Base-by-base conservation (phyloP, 2,329 filamentous ascomycete species). In the Tricladium varicosporioides region DNA sequence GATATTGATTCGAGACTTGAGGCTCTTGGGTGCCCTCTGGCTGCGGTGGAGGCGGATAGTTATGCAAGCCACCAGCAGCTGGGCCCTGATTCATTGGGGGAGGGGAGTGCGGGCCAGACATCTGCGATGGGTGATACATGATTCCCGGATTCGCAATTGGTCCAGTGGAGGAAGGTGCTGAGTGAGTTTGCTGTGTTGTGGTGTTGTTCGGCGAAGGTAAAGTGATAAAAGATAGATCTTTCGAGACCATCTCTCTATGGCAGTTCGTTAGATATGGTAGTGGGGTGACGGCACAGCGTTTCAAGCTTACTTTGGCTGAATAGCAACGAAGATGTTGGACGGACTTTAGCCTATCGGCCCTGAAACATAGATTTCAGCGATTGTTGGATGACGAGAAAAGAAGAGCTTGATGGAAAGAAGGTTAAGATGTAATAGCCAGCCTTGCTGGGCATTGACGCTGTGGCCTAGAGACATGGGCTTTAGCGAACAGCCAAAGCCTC, bases 221-320 rank as follows among this genome's bases (percentile, higher is more conserved):
- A 18, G 48, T 45, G 33, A 54, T 58, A 47, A 52, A 53, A 32
- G 53, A 48, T 42, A 40, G 52, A 40, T 57, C 51, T 48, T 53
- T 58, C 31, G 48, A 46, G 33, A 62, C 51, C 61, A 63, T 63
- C 14, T 54, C 53, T 56, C 36, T 43, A 43, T 36, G 51, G 42
- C 32, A 49, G 45, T 51, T 57, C 36, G 47, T 19, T 48, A 56
- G 43, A 50, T 18, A 50, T n/a, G 40, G 50, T 51, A 32, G 55
- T 59, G 63, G 63, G 59, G 61, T 61, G 56, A 54, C 46, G 43
- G 58, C 52, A 54, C 49, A 60, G 61, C 51, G 56, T 54, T 47
- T 51, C 56, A 51, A 36, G 61, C 57, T 61, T 58, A 63, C 57
- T 63, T 48, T 60, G 59, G 53, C 49, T 56, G 54, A 57, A 59